Evolutionary conservation across 345 rosid species (phyloP), one percentile per base, ranked within the genome.

Genomic region (Erodium maritimum): DNA sequence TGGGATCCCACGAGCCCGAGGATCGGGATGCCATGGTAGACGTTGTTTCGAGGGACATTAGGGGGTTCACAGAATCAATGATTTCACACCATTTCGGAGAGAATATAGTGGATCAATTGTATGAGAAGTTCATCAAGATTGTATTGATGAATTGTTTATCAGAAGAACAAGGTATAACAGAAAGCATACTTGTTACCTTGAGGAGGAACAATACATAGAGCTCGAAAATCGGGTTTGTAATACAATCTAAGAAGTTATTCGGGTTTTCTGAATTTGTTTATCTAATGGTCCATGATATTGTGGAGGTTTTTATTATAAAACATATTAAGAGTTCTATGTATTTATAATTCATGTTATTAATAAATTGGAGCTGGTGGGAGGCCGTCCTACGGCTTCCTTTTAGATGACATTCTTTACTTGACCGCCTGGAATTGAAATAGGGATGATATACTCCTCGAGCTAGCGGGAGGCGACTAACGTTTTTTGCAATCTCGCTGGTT

Each of bases 71-170:
- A 11, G 70, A 64, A 10, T 50, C 64, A 11, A 34, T 61, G 20
- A 62, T 65, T 25, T 55, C 69, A 5, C 57, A 48, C 58, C 67
- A 71, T 51, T 57, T 66, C 25, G 67, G 67, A 17, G 23, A 5
- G 57, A 57, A 54, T 24, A 46, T 71, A 12, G 50, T 61, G 57
- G 67, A 71, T 29, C 19, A 52, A 42, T 48, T 71, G 54, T 66
- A 58, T 16, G 70, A 50, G 19, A 50, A 66, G 25, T 55, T 55
- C 29, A 24, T 71, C 23, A 20, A 57, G 1, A 12, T 3, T 3
- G 5, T 62, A 22, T 4, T 52, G 3, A 18, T 60, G 8, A 33
- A 62, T 5, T 54, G 62, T 46, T 19, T 62, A 19, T 23, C 57
- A 6, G n/a, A 52, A 10, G 61, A 50, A 57, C 62, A 50, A 21